Percentiles rank a stretch among this genome's conserved stretches.
Conservation (phyloP, 164 flowering plant species). For the Saururus chinensis region DNA sequence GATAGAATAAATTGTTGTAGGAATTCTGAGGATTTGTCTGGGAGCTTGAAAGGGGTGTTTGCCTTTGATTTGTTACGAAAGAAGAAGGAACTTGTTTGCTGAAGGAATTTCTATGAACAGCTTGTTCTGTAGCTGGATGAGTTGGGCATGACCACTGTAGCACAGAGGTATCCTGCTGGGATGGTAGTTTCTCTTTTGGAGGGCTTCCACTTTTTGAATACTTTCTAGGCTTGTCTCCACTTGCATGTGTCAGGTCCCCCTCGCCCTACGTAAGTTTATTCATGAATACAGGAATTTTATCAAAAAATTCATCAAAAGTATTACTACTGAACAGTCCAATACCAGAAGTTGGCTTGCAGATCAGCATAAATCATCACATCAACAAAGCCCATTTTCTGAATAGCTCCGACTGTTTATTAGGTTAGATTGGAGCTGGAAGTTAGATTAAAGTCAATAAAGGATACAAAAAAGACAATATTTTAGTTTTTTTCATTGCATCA, state of each 20-base stretch:
- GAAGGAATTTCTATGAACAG: slow-evolving; percentile 6
- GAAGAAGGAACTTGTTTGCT: slow-evolving; percentile 11
- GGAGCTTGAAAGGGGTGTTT: slow-evolving; percentile 3
- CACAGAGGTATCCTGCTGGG: slow-evolving; percentile 13
- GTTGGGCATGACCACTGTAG: slow-evolving; percentile 22
- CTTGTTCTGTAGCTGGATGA: slow-evolving; percentile 12
- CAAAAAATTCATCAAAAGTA: slow-evolving; percentile 1
- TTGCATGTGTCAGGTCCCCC: slow-evolving; percentile 13
- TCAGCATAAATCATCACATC: not conserved
- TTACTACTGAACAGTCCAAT: not conserved
- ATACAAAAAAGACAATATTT: too few species aligned
- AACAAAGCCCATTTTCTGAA: not conserved
- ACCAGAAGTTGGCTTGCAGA: not conserved
- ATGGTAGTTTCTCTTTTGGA: slow-evolving; percentile 12
- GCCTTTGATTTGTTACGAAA: slow-evolving; percentile 7
- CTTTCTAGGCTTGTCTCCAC: slow-evolving; percentile 4
- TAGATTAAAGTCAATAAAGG: too few species aligned
- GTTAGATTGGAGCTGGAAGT: not conserved
- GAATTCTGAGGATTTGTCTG: slow-evolving; percentile 8
- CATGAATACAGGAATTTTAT: not conserved
- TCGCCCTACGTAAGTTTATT: slow-evolving; percentile 11
- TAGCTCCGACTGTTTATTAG: not conserved
- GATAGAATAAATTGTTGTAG: slow-evolving; percentile 4
- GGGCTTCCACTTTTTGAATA: slow-evolving; percentile 12
- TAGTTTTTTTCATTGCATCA: too few species aligned